These are phyloP conservation scores for Pseudogymnoascus sp. DNA, from an alignment of 2,329 filamentous ascomycete species.

Conservation along the genomic window DNA sequence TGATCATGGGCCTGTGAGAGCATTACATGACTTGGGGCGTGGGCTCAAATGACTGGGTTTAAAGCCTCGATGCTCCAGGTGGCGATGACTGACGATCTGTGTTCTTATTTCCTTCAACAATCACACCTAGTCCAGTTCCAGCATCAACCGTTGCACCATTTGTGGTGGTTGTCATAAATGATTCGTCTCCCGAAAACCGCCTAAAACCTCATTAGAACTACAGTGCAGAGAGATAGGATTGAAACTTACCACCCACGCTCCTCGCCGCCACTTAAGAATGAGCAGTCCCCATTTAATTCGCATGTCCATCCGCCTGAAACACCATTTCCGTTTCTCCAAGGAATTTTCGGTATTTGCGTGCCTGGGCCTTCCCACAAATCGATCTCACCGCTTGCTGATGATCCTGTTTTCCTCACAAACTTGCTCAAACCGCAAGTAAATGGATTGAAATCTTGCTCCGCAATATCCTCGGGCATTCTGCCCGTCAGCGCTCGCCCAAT, in stretches of 20 bases:
- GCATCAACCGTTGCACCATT: constrained; percentile 22
- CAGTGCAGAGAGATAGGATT: constrained; percentile 11
- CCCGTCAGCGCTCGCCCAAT: constrained; percentile 79
- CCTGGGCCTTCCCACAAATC: constrained; percentile 34
- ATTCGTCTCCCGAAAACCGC: constrained; percentile 52
- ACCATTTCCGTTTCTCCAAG: constrained; percentile 54
- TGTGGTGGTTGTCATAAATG: constrained; percentile 36
- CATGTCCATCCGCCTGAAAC: constrained; percentile 76
- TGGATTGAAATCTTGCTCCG: constrained; percentile 73
- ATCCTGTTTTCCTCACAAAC: constrained; percentile 47
- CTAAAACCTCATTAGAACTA: constrained; percentile 24
- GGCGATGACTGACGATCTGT: neutral
- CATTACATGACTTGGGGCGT: neutral
- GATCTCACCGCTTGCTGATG: constrained; percentile 26
- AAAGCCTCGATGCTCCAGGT: constrained; percentile 14
- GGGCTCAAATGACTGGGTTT: neutral
- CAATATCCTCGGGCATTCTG: constrained; percentile 61
- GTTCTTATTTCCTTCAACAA: constrained; percentile 27
- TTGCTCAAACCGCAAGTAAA: constrained; percentile 76
- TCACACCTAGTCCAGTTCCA: constrained; percentile 29
- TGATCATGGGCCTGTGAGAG: neutral
- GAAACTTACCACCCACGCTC: constrained; percentile 76
- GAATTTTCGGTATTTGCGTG: constrained; percentile 32
- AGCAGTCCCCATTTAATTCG: constrained; percentile 74
- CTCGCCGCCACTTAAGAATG: constrained; percentile 69